Evolutionary conservation across 768 basidiomycete species (phyloP), one percentile per base, ranked within the genome.

Genomic region (Tulasnella sp.): DNA sequence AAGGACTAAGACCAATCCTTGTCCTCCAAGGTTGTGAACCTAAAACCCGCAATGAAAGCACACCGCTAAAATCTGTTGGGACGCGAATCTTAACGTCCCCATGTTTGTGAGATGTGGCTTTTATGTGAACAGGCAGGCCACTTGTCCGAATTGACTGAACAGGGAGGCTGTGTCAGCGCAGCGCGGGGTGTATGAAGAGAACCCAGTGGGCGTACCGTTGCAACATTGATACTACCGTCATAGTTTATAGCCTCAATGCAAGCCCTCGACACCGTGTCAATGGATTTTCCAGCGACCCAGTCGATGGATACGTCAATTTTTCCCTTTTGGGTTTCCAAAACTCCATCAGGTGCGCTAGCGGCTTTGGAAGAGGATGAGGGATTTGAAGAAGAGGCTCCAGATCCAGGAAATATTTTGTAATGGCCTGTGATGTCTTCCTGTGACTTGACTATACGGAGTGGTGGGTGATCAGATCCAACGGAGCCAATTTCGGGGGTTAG

Each of bases 341-440:
- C n/a, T n/a, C n/a, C n/a, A n/a, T n/a, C n/a, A n/a, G n/a, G 44
- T 29, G 44, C 49, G 25, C 28, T 42, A 10, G 49, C 16, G 37
- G 19, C n/a, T 16, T 19, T 15, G 20, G 43, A 9, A 31, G 43
- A 45, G 27, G 8, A 4, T 16, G 37, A 24, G 13, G 48, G 9
- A 10, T 24, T 37, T n/a, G 45, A 13, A 27, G 37, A 22, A 24
- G 5, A 22, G 7, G 25, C 19, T 13, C 22, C 1, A 45, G 29
- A 28, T 2, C 4, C 22, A 19, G 49, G 24, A 31, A 33, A 31
- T 1, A 51, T 51, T 20, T 24, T 41, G 40, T 42, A 51, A 19
- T 51, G 49, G 4, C 49, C 49, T 13, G 31, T 40, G 25, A 51
- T 43, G 40, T 51, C 49, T 42, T 51, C 37, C 16, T 51, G 13